Evolutionary conservation across 2,329 filamentous ascomycete genomes (phyloP), one percentile per base, ranked within the genome.

Genomic region (Sordariomycetes sp.): DNA sequence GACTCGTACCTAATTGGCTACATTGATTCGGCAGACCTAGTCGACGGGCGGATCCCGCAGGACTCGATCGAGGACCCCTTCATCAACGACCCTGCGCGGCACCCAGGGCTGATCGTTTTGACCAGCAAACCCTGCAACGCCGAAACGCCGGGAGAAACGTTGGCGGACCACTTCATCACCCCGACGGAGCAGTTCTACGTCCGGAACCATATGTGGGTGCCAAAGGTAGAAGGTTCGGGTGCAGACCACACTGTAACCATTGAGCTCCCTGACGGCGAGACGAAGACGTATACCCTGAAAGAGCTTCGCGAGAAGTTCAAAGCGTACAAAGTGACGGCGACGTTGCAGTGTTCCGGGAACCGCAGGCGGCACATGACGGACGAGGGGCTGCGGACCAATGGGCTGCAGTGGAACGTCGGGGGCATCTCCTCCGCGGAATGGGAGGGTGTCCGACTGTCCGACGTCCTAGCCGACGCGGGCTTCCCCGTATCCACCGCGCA

Each of bases 181-280:
- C 77, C 77, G 3, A 78, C 76, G 50, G 70, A 75, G 34, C 68
- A 80, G 1, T 83, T 83, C 65, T 84, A 82, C 63, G 76, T 82
- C 15, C 75, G 81, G 22, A 81, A 84, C 62, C 81, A 84, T 67
- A 80, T 84, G 71, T 84, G 81, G 81, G 81, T 84, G 48, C 81
- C 81, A 1, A 67, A 69, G 6, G 65, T 79, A 1, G 63, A 67
- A 3, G 61, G 65, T 6, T 66, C 70, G 10, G 68, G 71, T 0
- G 67, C 68, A 3, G 60, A 70, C 6, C 73, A 83, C 62, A 65
- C 67, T 22, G 63, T 84, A 59, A 78, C 73, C 4, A 69, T 84
- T 48, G 80, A 82, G 67, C 70, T 84, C 3, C 72, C 74, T 0
- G 77, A 82, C 60, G 81, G 81, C 51, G 72, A 76, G 6, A 70